Conservation (phyloP, 1,139 yeast species). For the Suhomyces terraborum region DNA sequence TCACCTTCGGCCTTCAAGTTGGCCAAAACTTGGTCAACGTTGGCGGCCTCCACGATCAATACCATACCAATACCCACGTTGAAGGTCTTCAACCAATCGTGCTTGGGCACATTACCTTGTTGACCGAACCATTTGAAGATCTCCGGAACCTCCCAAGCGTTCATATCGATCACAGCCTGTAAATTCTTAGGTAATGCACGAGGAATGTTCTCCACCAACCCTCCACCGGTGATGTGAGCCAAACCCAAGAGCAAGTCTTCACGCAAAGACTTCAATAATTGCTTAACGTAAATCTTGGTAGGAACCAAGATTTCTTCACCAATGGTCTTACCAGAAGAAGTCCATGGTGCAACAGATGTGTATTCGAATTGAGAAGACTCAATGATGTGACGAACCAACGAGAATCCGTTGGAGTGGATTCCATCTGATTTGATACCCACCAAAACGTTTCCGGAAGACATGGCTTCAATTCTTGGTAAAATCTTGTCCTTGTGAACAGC, state of each 20-base stretch:
- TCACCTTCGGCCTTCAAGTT: slow-evolving; percentile 69
- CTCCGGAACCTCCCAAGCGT: slow-evolving; percentile 78
- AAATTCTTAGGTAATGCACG: slow-evolving; percentile 84
- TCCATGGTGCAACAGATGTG: slow-evolving; percentile 84
- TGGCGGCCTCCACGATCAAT: slow-evolving; percentile 66
- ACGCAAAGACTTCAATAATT: slow-evolving; percentile 72
- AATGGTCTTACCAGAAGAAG: slow-evolving; percentile 61
- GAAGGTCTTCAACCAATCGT: slow-evolving; percentile 85
- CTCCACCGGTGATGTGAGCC: slow-evolving; percentile 99
- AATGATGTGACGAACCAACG: slow-evolving; percentile 91
- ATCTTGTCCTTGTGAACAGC: slow-evolving; percentile 85
- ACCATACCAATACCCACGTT: slow-evolving; percentile 99
- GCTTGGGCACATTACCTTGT: slow-evolving; percentile 85
- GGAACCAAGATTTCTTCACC: slow-evolving; percentile 89
- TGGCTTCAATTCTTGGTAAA: slow-evolving; percentile 66
- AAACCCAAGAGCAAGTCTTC: slow-evolving; percentile 76
- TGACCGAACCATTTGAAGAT: slow-evolving; percentile 94
- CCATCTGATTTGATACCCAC: slow-evolving; percentile 91
- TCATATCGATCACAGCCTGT: slow-evolving; percentile 79
- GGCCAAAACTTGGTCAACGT: slow-evolving; percentile 58
- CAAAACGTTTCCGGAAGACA: slow-evolving; percentile 78
- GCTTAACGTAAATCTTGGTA: slow-evolving; percentile 92
- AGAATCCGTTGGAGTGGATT: slow-evolving; percentile 94
- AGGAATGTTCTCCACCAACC: slow-evolving; percentile 93
- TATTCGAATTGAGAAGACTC: slow-evolving; percentile 67